Percentiles rank a stretch among this genome's conserved stretches.
phyloP scores from a whole-genome alignment of 1,284 basidiomycete species.

The Ustilago vetiveriae region DNA sequence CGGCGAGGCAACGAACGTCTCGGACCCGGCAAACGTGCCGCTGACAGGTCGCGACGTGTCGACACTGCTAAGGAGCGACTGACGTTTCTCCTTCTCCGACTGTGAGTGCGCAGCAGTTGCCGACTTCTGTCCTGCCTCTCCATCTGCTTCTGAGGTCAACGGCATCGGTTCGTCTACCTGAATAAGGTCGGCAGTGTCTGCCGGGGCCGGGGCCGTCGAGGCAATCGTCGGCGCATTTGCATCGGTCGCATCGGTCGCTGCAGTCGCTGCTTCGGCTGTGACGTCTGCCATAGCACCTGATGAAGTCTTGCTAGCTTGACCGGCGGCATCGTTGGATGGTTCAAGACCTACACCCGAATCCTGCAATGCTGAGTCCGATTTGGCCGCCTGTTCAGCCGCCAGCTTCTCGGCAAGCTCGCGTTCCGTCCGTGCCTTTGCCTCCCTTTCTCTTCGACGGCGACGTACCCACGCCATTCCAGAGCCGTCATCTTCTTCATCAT shows the following conservation, averaged over 20 bases:
- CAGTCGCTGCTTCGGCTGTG: neutral
- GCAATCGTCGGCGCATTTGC: too few species aligned
- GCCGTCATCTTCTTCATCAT: conserved; percentile 46
- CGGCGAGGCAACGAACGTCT: conserved; percentile 17
- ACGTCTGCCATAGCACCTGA: too few species aligned
- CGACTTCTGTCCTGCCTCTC: neutral
- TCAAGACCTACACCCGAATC: neutral
- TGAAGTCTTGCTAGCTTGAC: too few species aligned
- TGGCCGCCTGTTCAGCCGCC: conserved; percentile 3
- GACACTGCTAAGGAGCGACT: conserved; percentile 8
- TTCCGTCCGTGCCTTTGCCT: conserved; percentile 32
- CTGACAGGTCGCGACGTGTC: conserved; percentile 12
- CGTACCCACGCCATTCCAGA: conserved; percentile 48
- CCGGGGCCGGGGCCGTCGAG: neutral
- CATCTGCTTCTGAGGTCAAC: conserved; percentile 1
- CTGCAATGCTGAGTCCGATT: neutral
- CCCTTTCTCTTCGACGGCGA: conserved; percentile 36
- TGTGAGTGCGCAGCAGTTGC: neutral
- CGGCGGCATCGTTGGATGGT: neutral
- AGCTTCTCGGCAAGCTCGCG: conserved; percentile 26
- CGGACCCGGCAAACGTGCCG: conserved; percentile 1
- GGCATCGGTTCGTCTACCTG: conserved; percentile 29
- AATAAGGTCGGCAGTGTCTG: neutral
- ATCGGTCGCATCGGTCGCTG: neutral
- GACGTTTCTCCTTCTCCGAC: conserved; percentile 1